Base-by-base conservation (phyloP, 208 protist genomes). In the Leishmania tarentolae region DNA sequence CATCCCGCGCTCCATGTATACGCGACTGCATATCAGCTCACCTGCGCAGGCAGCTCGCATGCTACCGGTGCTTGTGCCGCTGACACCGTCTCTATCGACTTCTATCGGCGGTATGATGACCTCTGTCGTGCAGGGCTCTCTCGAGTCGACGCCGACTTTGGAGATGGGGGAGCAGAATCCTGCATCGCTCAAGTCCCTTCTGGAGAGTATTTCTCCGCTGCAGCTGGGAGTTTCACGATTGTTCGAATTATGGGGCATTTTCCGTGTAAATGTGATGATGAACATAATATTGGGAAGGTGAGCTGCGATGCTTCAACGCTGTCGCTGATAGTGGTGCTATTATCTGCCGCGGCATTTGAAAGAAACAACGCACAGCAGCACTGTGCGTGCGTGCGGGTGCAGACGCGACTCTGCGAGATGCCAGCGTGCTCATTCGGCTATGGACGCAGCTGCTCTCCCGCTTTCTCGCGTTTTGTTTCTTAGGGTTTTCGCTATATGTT, bases 191-290 rank as follows among this genome's bases (percentile, higher is more conserved):
- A 80, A 82, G 75, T 74, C 84, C 9, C 87, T 93, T 52, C 57
- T 94, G 28, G 89, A 93, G 66, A 89, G 76, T 63, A 83, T 95
- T 28, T 85, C 86, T 17, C 86, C 84, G 24, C 52, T 88, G 21
- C 84, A 92, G 65, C 77, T 93, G 31, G 87, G 89, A 11, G 92
- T 91, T 91, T 83, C 91, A 71, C 83, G 83, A 53, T 90, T 95
- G 86, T 79, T 97, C 70, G 93, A 97, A 94, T 97, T 97, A 95
- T 95, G 90, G 90, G 88, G 90, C 81, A 94, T 94, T 71, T 83
- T 81, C 53, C 89, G 92, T 70, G 81, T 83, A 83, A 86, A 80
- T 17, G 75, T 81, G 57, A 81, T 84, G 80, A 77, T 87, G 19
- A 84, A 85, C 80, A 78, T 44, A 28, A 75, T 57, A 52, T 63